phyloP scores from a whole-genome alignment of 2,329 filamentous ascomycete genomes.

The Didymella glomerata region DNA sequence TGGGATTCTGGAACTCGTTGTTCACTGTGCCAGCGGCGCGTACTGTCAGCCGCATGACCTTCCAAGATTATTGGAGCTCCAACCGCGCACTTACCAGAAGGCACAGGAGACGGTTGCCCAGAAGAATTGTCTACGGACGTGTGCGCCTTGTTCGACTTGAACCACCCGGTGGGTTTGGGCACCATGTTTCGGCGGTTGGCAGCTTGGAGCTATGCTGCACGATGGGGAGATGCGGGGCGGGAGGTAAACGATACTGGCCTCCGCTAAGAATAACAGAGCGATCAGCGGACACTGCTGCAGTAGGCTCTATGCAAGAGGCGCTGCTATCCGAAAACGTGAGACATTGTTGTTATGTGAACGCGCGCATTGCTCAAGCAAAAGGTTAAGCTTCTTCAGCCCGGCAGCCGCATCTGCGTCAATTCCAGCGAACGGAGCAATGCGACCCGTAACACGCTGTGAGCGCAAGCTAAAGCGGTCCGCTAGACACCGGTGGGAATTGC shows the following conservation, averaged over 20 bases:
- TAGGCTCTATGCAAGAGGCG: slow-evolving; percentile 32
- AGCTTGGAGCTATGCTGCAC: slow-evolving; percentile 35
- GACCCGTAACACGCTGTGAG: slow-evolving; percentile 35
- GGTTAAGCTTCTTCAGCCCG: slow-evolving; percentile 34
- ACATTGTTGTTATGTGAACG: slow-evolving; percentile 24
- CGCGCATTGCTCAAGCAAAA: slow-evolving; percentile 32
- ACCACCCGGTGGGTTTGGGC: slow-evolving; percentile 47
- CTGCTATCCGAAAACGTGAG: slow-evolving; percentile 24
- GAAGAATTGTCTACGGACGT: slow-evolving; percentile 48
- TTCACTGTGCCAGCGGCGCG: slow-evolving; percentile 48
- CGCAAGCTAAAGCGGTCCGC: slow-evolving; percentile 26
- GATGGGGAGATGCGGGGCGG: slow-evolving; percentile 34
- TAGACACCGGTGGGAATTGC: slow-evolving; percentile 35
- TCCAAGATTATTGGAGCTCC: slow-evolving; percentile 30
- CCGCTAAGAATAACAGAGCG: slow-evolving; percentile 49
- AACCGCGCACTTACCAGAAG: slow-evolving; percentile 44
- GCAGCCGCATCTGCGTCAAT: slow-evolving; percentile 45
- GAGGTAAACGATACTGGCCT: slow-evolving; percentile 26
- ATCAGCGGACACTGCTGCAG: slow-evolving; percentile 31
- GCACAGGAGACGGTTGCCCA: slow-evolving; percentile 47
- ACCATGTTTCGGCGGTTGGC: slow-evolving; percentile 47
- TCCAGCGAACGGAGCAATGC: slow-evolving; percentile 36
- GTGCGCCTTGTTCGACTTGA: slow-evolving; percentile 52
- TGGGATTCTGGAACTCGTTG: slow-evolving; percentile 37
- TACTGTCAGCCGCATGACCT: slow-evolving; percentile 45